Evolutionary conservation across 2,329 filamentous ascomycete genomes (phyloP), one percentile per base, ranked within the genome.

Genomic region (Phoma herbarum): DNA sequence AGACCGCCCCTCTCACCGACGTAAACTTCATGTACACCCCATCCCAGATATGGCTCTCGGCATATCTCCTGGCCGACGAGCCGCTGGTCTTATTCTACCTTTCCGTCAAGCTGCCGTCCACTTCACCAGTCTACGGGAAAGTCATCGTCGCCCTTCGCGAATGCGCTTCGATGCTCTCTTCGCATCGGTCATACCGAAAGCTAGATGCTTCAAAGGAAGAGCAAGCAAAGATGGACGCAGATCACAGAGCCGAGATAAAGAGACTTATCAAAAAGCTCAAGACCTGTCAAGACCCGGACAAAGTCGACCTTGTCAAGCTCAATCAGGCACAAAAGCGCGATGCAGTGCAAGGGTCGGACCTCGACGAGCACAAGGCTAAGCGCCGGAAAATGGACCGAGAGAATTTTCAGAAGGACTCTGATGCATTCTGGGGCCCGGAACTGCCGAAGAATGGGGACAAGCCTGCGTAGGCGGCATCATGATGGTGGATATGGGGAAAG

Each of bases 1-100:
- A 88, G 53, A 90, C 91, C 57, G 91, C 93, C 0, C 81, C 96
- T 49, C 84, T 97, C 61, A 97, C 94, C 25, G 95, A 99, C 70
- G 93, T 87, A n/a, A 98, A 98, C 80, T 97, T 98, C 79, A 90
- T 97, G 77, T 98, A 91, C 79, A 94, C 94, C 0, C 95, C 95
- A 0, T 90, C 91, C 23, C 95, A 99, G 76, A 96, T 98, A 74
- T 93, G 93, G 88, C 84, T 98, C 59, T 89, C 92, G 0, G 88
- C 93, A 0, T 79, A 97, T 26, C 83, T 89, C 14, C 84, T 96
- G 50, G 91, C 89, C 0, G 94, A 98, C 73, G 79, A 82, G 39
- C 85, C 84, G 0, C 79, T 95, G 72, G 75, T 77, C 0, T 57
- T 72, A n/a, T 81, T 82, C 66, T 83, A 81, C 68, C 71, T 84